Base-by-base conservation (phyloP, 106 monocot genomes). In the Xerophyta viscosa region DNA sequence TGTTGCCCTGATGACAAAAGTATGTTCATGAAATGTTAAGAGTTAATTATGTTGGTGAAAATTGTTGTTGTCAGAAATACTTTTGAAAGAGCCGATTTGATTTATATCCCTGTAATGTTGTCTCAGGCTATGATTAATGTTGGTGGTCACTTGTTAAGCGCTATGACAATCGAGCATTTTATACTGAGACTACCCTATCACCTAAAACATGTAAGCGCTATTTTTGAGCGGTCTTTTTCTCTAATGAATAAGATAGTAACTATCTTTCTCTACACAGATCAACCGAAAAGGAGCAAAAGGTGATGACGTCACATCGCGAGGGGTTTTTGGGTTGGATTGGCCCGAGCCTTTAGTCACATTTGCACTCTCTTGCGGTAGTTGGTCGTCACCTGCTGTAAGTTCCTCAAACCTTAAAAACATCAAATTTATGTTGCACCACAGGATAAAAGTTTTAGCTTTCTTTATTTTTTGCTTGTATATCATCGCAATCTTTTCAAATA, bases 371-470 rank as follows among this genome's bases (percentile, higher is more conserved):
- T 98, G 85, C 60, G 96, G 96, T 17, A 98, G 96, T 57, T 98
- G 84, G 88, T 98, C 96, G 1, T 98, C 96, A 24, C 96, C 89
- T 47, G 89, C 85, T 19, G 96, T 98, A 74, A 82, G 78, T 77
- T 29, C 8, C 23, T 30, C 44, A 0, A 1, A 24, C 12, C 9
- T 29, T 43, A 15, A 17, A 11, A 43, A 6, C 9, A 19, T 19
- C 27, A 20, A 20, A 19, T n/a, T n/a, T n/a, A n/a, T n/a, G n/a
- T n/a, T n/a, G n/a, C n/a, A n/a, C n/a, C n/a, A n/a, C 33, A 33
- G 33, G 33, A 33, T 33, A 33, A 33, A 33, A 11, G 33, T 33
- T 11, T 11, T 11, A 33, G 5, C 33, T 6, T 33, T 33, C 33
- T 6, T 5, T 5, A 33, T 33, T 33, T 33, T 33, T 6, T 11